Evolutionary conservation across 345 rosid species (phyloP).

Genomic region (Salix viminalis): DNA sequence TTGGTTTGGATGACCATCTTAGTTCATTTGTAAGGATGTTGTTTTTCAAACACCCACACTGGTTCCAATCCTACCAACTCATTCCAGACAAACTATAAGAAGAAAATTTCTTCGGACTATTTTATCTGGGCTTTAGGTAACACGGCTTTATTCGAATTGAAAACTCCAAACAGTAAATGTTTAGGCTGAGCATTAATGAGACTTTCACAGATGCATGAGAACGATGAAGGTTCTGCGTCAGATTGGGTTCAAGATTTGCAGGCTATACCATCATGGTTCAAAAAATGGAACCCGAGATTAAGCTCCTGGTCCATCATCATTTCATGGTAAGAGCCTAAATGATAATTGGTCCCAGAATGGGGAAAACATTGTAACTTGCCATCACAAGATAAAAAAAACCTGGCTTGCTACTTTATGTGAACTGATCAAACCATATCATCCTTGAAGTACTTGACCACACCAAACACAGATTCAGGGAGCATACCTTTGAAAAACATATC

Average conservation of each 20-base stretch:
- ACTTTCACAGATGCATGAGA: background rate
- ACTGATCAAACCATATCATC: background rate
- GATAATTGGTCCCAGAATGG: background rate
- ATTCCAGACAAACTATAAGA: background rate
- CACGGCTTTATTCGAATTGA: background rate
- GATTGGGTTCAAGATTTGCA: background rate
- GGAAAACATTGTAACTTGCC: background rate
- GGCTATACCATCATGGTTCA: background rate
- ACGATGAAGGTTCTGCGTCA: background rate
- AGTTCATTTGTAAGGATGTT: background rate
- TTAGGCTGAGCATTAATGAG: background rate
- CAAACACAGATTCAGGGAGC: background rate
- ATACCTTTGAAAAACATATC: background rate
- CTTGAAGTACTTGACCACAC: background rate
- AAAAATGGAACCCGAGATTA: background rate
- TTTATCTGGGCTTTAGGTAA: background rate
- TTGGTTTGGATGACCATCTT: background rate
- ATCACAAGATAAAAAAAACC: background rate
- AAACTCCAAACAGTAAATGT: background rate
- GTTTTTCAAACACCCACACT: background rate
- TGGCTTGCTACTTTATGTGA: background rate
- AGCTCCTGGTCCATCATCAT: background rate
- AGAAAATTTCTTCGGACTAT: background rate
- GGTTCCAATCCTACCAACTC: background rate
- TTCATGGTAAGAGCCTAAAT: background rate